Evolutionary conservation across 2,329 filamentous ascomycete species (phyloP).

Genomic region (Aaosphaeria arxii): DNA sequence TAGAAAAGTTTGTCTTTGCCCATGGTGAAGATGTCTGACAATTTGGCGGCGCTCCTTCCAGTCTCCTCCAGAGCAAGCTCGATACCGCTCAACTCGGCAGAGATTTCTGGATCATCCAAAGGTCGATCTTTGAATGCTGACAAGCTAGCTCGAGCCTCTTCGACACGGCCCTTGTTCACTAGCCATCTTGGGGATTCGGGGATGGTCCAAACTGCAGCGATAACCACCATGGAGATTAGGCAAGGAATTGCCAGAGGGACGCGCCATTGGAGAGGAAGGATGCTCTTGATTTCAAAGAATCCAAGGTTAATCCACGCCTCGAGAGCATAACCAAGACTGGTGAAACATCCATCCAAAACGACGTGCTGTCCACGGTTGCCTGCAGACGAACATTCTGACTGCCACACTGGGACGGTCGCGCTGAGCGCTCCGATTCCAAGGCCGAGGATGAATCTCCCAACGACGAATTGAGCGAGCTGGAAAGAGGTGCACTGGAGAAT

Average conservation of each 20-base stretch:
- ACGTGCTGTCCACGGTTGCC: slow-evolving; percentile 41
- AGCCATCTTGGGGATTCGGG: slow-evolving; percentile 70
- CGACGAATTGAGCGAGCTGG: slow-evolving; percentile 45
- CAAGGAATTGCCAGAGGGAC: slow-evolving; percentile 68
- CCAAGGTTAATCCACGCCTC: slow-evolving; percentile 51
- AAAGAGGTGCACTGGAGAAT: slow-evolving; percentile 46
- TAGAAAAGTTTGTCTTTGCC: slow-evolving; percentile 66
- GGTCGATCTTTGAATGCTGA: slow-evolving; percentile 40
- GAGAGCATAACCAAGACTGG: slow-evolving; percentile 44
- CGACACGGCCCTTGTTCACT: slow-evolving; percentile 62
- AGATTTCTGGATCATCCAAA: slow-evolving; percentile 51
- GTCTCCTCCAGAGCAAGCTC: slow-evolving; percentile 51
- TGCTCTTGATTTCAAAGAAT: slow-evolving; percentile 57
- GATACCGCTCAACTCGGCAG: slow-evolving; percentile 61
- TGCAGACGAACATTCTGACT: slow-evolving; percentile 38
- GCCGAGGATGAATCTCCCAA: slow-evolving; percentile 46
- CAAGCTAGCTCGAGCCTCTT: slow-evolving; percentile 57
- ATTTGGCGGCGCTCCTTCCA: slow-evolving; percentile 61
- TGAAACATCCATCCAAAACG: slow-evolving; percentile 46
- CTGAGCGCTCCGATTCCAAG: slow-evolving; percentile 44
- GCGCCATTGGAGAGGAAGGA: slow-evolving; percentile 58
- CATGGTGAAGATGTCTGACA: slow-evolving; percentile 47
- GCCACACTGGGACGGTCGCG: slow-evolving; percentile 49
- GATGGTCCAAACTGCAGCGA: slow-evolving; percentile 62
- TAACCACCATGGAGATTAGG: slow-evolving; percentile 52